phyloP scores from a whole-genome alignment of 2,329 filamentous ascomycete species.

The Thermoascus crustaceus region DNA sequence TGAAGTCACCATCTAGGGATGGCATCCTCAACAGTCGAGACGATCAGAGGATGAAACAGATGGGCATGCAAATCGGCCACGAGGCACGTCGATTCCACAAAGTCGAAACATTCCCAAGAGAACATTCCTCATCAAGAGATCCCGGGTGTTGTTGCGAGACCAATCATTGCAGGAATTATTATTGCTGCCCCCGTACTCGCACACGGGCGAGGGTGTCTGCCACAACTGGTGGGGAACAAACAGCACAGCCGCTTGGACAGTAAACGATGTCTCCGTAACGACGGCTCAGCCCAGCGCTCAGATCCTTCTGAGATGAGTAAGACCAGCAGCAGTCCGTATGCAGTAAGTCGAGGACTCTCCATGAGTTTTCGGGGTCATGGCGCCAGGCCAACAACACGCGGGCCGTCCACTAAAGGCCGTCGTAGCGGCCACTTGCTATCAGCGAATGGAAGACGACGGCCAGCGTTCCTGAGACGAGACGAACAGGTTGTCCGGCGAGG shows the following conservation, averaged over 20 bases:
- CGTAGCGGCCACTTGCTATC: neutral
- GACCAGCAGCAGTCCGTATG: neutral
- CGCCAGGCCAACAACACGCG: neutral
- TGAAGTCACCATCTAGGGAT: neutral
- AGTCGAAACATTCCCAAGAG: constrained; percentile 1
- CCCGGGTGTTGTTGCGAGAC: neutral
- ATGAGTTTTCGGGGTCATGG: constrained; percentile 1
- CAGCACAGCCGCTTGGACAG: constrained; percentile 1
- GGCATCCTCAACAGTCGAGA: too few species aligned
- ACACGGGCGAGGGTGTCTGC: neutral
- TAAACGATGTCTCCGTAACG: too few species aligned
- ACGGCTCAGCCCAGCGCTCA: constrained; percentile 1
- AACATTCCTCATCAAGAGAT: neutral
- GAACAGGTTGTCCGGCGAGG: neutral
- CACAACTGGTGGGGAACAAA: neutral
- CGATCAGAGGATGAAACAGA: neutral
- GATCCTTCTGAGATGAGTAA: constrained; percentile 2
- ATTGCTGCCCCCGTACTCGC: too few species aligned
- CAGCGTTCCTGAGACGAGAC: constrained; percentile 1
- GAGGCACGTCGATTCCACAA: too few species aligned
- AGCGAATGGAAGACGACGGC: too few species aligned
- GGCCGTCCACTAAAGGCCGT: constrained; percentile 1
- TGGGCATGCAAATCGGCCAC: too few species aligned
- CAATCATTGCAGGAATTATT: too few species aligned
- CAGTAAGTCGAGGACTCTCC: neutral